Evolutionary conservation across 2,329 filamentous ascomycete genomes (phyloP), one percentile per base, ranked within the genome.

Genomic region (Plenodomus lindquistii): DNA sequence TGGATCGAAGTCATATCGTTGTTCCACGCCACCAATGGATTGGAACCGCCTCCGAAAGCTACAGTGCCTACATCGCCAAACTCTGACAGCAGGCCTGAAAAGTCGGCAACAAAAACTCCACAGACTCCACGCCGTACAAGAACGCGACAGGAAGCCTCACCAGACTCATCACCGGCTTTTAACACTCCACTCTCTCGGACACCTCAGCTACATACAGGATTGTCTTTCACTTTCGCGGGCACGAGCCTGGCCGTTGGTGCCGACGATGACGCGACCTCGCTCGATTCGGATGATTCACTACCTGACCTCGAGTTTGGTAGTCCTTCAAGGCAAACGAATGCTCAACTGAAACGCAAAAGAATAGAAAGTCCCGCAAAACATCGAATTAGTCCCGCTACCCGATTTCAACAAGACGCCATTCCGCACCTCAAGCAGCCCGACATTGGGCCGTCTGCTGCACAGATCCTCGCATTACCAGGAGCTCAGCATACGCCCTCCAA

Each of bases 271-370:
- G 20, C 16, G 20, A 21, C 40, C 11, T 27, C 29, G 10, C 37
- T 37, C 16, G 44, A 51, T 4, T 57, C 59, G 1, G 53, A 63
- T 20, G 46, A 52, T 15, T 48, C 55, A 9, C 15, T 64, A 1
- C 45, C 52, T 13, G 63, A 57, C 1, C 41, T 62, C 0, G 51
- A 60, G n/a, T 67, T 65, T 27, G 48, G 51, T 2, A 54, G 39
- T 4, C 50, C 53, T 11, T 39, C 39, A 1, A 46, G 48, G 3
- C 40, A 35, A 13, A 37, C 42, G 29, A 42, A 31, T 7, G 57
- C 61, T 2, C 42, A 53, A 2, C 54, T 55, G 13, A 70, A 70
- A 40, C 64, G 67, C 15, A 68, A 69, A 42, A 56, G 66, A 21
- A 27, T 35, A 2, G 50, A 57, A 40, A 63, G 57, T 19, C 45